Conservation (phyloP, 768 basidiomycete genomes). For the Rhodotorula sphaerocarpa region DNA sequence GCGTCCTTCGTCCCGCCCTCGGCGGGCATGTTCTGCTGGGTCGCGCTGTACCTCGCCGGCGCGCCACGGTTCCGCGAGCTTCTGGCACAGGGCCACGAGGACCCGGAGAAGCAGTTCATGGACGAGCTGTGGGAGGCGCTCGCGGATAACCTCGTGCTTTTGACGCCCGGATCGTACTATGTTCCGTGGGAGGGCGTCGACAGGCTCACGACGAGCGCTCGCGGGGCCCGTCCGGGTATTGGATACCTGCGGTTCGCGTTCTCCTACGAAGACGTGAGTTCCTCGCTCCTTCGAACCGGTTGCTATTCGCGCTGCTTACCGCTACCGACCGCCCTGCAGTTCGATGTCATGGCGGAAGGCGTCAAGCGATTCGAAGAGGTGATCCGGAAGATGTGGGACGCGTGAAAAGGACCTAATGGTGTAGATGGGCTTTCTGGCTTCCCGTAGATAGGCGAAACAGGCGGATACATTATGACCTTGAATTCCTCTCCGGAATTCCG, state of each 20-base stretch:
- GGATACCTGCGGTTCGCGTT: slow-evolving; percentile 10
- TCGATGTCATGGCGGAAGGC: background rate
- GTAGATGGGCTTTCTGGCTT: no score
- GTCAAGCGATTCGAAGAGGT: slow-evolving; percentile 5
- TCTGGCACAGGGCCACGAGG: background rate
- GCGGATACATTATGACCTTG: no score
- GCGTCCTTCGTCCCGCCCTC: slow-evolving; percentile 65
- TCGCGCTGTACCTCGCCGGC: slow-evolving; percentile 27
- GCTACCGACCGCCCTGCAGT: background rate
- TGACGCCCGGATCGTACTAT: slow-evolving; percentile 21
- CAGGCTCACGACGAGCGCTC: background rate
- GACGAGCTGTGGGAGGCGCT: slow-evolving; percentile 15
- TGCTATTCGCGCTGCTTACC: background rate
- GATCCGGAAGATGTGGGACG: background rate
- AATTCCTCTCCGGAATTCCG: no score
- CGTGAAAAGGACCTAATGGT: background rate
- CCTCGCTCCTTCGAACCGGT: background rate
- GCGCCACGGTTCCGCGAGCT: background rate
- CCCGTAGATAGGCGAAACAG: background rate
- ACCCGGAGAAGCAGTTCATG: slow-evolving; percentile 16
- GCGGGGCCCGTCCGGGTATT: background rate
- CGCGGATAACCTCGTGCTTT: slow-evolving; percentile 10
- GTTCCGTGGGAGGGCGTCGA: background rate
- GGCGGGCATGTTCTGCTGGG: slow-evolving; percentile 55
- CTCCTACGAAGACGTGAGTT: background rate